Evolutionary conservation across 169 alveolate species (phyloP), one percentile per base, ranked within the genome.

Genomic region (Eimeria praecox): DNA sequence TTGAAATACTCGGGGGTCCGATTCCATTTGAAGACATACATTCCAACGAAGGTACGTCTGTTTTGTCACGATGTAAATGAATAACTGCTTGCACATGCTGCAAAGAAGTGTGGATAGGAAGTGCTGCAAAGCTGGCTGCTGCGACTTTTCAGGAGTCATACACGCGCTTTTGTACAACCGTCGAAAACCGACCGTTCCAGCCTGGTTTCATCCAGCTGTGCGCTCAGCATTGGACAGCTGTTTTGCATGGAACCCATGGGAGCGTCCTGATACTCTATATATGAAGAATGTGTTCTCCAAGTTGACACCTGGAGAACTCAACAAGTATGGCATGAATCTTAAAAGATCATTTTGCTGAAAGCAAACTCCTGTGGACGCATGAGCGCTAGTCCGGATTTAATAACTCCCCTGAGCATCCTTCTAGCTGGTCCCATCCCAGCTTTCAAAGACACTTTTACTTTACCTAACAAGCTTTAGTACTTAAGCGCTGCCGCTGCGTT

Each of bases 1-100:
- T 97, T 52, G 98, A 97, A 89, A 97, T 97, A 73, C 95, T 97
- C 44, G 98, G 97, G 27, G 98, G 97, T 20, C 98, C 98, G 49
- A 97, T 97, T 82, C 98, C 98, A 8, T 97, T 97, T 85, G 97
- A 97, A 71, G 98, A 97, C 46, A 95, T 92, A 77, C 96, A 94
- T 73, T 90, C 97, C 24, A 97, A 97, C 69, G 97, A 97, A 44
- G 98, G 97, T 95, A 94, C n/a, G 78, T 56, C 9, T 22, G 14
- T 12, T 27, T 46, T 73, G 42, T 20, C 16, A 35, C 49, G 27
- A 18, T 33, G 35, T 44, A 38, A 16, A 4, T 6, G 24, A 16
- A 20, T 12, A 24, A 42, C n/a, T 8, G 62, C 35, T 44, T 1
- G 6, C 88, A n/a, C 27, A 20, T n/a, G 66, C 66, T 44, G 46